Base-by-base conservation (phyloP, 805 yeast species). In the Candida arabinofermentans region DNA sequence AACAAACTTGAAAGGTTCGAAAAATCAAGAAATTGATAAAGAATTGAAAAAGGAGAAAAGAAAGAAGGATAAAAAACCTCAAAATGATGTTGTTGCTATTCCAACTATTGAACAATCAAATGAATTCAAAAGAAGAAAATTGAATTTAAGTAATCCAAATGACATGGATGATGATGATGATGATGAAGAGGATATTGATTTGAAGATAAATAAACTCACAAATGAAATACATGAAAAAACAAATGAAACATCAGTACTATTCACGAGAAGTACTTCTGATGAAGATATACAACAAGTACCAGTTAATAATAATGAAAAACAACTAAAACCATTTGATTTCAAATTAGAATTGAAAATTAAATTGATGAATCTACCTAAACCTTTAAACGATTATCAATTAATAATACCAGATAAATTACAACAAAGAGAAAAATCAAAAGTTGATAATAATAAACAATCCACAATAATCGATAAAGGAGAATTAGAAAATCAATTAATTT, bases 1-100 rank as follows among this genome's bases (percentile, higher is more conserved):
- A 5, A 77, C 80, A 0, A 61, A 67, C 2, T 57, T 57, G 14
- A 55, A 60, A 18, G 86, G 86, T 5, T 51, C 78, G 7, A 54
- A 62, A 19, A 62, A 71, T 29, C 58, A 64, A 37, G 70, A 67
- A 23, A 59, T 57, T 17, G 61, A 39, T 45, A 51, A 31, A 47
- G 53, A 49, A 49, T 49, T 44, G 51, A 42, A 39, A 42, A 43
- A 34, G 46, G 49, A 35, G 38, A 41, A 45, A 34, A 52, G 41
- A 39, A 50, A 42, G 36, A 44, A 39, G 46, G 35, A 33, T 4
- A 48, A 50, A 17, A 48, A 47, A 19, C 45, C 49, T 13, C 50
- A 42, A 3, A 40, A 37, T 13, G 32, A 30, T 10, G 50, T 46
- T 19, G n/a, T n/a, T n/a, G n/a, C n/a, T n/a, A n/a, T n/a, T n/a